These are phyloP conservation scores for Pythium pyrilobum DNA, from an alignment of 352 stramenopile genomes.

Conservation along the genomic window DNA sequence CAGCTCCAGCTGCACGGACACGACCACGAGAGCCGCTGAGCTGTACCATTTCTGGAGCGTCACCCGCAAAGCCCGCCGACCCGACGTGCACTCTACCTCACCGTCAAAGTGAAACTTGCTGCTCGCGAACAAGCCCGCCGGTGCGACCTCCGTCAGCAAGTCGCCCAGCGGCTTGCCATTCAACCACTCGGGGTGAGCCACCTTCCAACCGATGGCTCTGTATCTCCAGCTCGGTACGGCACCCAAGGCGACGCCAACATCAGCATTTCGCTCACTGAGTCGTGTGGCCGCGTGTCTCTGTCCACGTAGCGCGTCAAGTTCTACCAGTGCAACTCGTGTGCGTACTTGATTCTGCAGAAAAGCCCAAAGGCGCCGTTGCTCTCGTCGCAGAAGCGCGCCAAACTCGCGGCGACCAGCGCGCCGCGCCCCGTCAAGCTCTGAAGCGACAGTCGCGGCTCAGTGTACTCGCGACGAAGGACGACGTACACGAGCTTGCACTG, in stretches of 20 bases:
- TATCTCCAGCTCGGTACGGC: not conserved
- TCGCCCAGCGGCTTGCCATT: not conserved
- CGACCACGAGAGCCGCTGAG: slow-evolving; percentile 9
- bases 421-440: slow-evolving; percentile 11
- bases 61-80: slow-evolving; percentile 1
- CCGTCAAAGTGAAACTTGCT: not conserved
- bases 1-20: not conserved
- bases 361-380: slow-evolving; percentile 2
- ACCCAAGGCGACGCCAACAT: not conserved
- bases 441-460: not conserved
- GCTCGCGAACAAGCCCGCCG: not conserved
- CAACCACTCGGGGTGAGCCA: not conserved
- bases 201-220: not conserved
- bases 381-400: slow-evolving; percentile 7
- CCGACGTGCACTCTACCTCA: not conserved
- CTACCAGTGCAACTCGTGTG: not conserved
- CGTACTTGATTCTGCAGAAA: slow-evolving; percentile 6
- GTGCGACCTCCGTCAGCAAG: not conserved
- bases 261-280: not conserved
- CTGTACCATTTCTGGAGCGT: slow-evolving; percentile 11
- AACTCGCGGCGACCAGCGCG: not conserved
- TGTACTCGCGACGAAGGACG: slow-evolving; percentile 15
- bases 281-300: not conserved
- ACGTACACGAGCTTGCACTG: slow-evolving; percentile 4
- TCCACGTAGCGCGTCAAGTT: slow-evolving; percentile 1